Percentiles rank a stretch among this genome's conserved stretches.
These are phyloP conservation scores for Colletotrichum costaricense DNA, from an alignment of 2,329 filamentous ascomycete genomes.

Conservation along the genomic window DNA sequence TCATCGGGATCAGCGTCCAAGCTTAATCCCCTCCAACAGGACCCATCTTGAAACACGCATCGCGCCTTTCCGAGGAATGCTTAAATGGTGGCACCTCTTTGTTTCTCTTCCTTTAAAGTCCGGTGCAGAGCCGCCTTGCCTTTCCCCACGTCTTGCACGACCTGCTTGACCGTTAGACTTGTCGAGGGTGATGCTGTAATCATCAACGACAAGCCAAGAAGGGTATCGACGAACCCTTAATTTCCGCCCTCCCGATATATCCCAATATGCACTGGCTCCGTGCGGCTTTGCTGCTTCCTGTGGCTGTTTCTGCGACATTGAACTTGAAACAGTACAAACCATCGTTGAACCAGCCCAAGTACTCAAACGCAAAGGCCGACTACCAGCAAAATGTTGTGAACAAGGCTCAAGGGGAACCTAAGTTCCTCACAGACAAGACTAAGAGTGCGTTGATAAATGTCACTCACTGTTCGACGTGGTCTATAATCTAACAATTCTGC, in stretches of 20 bases:
- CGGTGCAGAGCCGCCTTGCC: not conserved
- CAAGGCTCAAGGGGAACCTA: conserved; percentile 40
- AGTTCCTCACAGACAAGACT: conserved; percentile 35
- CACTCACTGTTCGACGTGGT: fast-evolving
- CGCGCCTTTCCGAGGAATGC: conserved; percentile 23
- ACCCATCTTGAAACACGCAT: conserved; percentile 33
- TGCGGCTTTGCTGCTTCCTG: not conserved
- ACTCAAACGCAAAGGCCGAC: not conserved
- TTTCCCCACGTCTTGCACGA: not conserved
- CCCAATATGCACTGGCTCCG: conserved; percentile 24
- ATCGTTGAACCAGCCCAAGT: not conserved
- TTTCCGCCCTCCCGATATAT: not conserved
- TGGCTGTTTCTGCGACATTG: conserved; percentile 25
- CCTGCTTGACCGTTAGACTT: not conserved
- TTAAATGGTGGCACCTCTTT: not conserved
- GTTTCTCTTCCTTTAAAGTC: conserved; percentile 7
- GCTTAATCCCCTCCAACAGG: conserved; percentile 22
- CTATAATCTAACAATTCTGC: not conserved
- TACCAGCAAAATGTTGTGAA: not conserved
- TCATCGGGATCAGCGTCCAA: conserved; percentile 17
- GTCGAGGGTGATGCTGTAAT: conserved; percentile 6
- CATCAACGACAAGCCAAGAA: not conserved
- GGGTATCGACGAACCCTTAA: conserved; percentile 2
- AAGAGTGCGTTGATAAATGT: not conserved
- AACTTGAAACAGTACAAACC: conserved; percentile 33